phyloP scores from a whole-genome alignment of 2,329 filamentous ascomycete genomes.

The Aspergillus sp. region DNA sequence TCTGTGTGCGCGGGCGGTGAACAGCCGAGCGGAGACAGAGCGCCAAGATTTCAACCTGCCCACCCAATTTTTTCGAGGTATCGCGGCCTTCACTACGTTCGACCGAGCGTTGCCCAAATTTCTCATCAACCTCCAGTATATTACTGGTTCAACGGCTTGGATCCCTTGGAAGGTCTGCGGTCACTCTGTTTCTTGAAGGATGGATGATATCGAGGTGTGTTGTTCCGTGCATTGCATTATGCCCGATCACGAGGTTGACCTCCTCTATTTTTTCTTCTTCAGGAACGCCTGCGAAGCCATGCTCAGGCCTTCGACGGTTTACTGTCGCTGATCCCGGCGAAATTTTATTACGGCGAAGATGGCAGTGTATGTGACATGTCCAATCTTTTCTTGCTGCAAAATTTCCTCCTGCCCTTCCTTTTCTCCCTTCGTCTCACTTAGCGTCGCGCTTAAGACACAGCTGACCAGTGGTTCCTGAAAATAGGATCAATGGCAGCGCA shows the following conservation, averaged over 20 bases:
- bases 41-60: slow-evolving; percentile 43
- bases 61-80: slow-evolving; percentile 43
- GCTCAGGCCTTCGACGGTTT: slow-evolving; percentile 83
- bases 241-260: slow-evolving; percentile 26
- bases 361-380: slow-evolving; percentile 66
- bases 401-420: slow-evolving; percentile 9
- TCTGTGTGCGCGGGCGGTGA: slow-evolving; percentile 21
- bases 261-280: slow-evolving; percentile 25
- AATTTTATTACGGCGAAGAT: slow-evolving; percentile 87
- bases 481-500: slow-evolving; percentile 90
- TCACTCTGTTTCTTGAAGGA: slow-evolving; percentile 20
- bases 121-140: slow-evolving; percentile 15
- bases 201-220: slow-evolving; percentile 46
- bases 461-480: slow-evolving; percentile 22
- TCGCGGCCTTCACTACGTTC: slow-evolving; percentile 24
- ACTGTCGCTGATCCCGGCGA: slow-evolving; percentile 83
- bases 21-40: slow-evolving; percentile 35
- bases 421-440: slow-evolving; percentile 15
- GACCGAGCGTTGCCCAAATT: slow-evolving; percentile 17
- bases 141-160: slow-evolving; percentile 10
- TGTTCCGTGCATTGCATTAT: slow-evolving; percentile 12
- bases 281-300: slow-evolving; percentile 54
- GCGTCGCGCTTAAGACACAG: slow-evolving; percentile 17
- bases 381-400: slow-evolving; percentile 17
- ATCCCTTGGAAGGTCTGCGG: slow-evolving; percentile 1